These are phyloP conservation scores for Erodium trifolium DNA, from an alignment of 441 rosid species.

Conservation along the genomic window DNA sequence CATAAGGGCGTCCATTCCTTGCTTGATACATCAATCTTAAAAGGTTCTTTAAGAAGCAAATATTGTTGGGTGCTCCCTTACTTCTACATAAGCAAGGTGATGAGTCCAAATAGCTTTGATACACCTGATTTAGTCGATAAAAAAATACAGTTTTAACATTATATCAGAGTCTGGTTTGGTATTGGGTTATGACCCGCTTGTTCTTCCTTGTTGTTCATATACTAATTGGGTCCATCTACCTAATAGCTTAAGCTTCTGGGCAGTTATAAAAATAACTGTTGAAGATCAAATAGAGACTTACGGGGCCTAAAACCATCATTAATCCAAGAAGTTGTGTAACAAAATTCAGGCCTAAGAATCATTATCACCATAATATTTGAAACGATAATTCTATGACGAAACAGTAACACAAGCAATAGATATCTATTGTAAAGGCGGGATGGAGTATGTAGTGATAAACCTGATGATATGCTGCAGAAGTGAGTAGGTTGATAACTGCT, in stretches of 20 bases:
- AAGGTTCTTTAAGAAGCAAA: no score
- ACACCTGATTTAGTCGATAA: no score
- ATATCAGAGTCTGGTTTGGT: not conserved
- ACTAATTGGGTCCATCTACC: not conserved
- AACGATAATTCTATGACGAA: not conserved
- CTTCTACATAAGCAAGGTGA: no score
- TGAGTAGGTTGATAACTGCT: conserved; percentile 54
- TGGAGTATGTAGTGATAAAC: conserved; percentile 28
- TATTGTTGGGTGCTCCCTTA: no score
- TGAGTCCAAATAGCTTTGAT: no score
- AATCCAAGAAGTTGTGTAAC: not conserved
- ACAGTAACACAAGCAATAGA: not conserved
- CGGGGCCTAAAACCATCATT: not conserved
- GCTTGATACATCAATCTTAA: no score
- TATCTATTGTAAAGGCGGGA: not conserved
- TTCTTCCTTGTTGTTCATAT: not conserved
- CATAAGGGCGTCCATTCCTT: no score
- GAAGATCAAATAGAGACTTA: not conserved
- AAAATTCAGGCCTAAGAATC: not conserved
- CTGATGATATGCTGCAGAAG: conserved; percentile 76
- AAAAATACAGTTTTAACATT: no score
- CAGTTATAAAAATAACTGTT: not conserved
- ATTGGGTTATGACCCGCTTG: not conserved
- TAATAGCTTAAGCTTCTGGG: not conserved
- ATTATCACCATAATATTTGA: conserved; percentile 4